phyloP scores from a whole-genome alignment of 129 eudicot species.

The Arctium lappa region DNA sequence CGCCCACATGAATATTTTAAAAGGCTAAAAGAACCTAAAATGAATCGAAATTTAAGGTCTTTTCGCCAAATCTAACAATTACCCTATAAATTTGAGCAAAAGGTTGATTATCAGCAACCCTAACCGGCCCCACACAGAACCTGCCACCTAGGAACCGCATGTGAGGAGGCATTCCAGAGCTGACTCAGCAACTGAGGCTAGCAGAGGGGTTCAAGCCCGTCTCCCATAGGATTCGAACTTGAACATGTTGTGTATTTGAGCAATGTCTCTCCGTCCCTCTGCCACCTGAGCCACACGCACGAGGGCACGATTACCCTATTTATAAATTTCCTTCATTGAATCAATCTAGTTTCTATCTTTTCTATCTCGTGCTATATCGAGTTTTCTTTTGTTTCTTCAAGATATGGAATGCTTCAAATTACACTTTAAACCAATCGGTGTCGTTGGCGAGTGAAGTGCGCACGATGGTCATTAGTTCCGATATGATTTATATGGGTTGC shows the following conservation, averaged over 20 bases:
- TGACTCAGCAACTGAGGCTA: not conserved
- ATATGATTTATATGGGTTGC: constrained; percentile 63
- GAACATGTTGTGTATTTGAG: not conserved
- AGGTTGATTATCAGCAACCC: too few species aligned
- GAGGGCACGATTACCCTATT: not conserved
- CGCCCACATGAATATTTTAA: not conserved
- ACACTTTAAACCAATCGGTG: constrained; percentile 48
- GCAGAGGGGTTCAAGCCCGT: not conserved
- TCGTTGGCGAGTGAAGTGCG: constrained; percentile 52
- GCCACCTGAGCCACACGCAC: not conserved
- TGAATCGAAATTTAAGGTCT: not conserved
- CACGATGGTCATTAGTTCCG: constrained; percentile 54
- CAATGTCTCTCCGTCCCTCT: not conserved
- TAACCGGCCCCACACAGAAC: too few species aligned
- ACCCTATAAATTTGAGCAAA: too few species aligned
- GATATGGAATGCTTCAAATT: constrained; percentile 65
- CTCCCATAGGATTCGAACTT: not conserved
- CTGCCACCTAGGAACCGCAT: not conserved
- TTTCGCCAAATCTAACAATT: not conserved
- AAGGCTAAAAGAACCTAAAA: not conserved
- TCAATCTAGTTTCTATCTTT: not conserved
- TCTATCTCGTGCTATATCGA: not conserved
- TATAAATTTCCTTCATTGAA: not conserved
- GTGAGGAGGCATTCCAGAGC: not conserved
- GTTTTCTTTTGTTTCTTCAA: constrained; percentile 22